Percentiles rank a stretch among this genome's conserved stretches.
Evolutionary conservation across 2,329 filamentous ascomycete genomes (phyloP).

Genomic region (Arthrobotrys musiformis): DNA sequence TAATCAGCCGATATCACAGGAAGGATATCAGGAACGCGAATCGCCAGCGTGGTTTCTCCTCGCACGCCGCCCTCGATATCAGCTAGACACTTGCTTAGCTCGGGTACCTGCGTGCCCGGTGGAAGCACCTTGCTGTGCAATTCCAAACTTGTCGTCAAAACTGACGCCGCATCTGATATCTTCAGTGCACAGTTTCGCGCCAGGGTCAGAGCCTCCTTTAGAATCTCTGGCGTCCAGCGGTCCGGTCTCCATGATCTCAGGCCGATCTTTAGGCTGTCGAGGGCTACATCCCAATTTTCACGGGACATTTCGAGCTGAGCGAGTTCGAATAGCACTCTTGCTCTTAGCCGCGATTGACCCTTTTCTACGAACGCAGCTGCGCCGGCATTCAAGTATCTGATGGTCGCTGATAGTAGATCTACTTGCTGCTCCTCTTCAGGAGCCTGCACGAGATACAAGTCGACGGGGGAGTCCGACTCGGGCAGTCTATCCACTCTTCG

Average conservation of each 20-base stretch:
- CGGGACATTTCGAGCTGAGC: conserved; percentile 43
- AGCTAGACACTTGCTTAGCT: conserved; percentile 70
- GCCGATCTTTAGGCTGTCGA: conserved; percentile 41
- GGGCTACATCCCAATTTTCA: conserved; percentile 43
- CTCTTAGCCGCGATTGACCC: conserved; percentile 38
- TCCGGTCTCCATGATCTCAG: conserved; percentile 64
- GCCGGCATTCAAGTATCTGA: conserved; percentile 42
- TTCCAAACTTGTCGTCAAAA: conserved; percentile 74
- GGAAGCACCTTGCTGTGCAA: conserved; percentile 70
- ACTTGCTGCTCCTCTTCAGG: conserved; percentile 62
- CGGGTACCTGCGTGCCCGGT: conserved; percentile 56
- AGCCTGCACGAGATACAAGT: conserved; percentile 74
- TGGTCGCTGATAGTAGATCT: conserved; percentile 48
- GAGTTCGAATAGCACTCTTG: conserved; percentile 42
- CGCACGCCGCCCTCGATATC: conserved; percentile 63
- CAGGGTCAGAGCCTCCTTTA: conserved; percentile 72
- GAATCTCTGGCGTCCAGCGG: conserved; percentile 69
- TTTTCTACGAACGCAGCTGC: conserved; percentile 41
- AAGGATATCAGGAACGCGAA: conserved; percentile 68
- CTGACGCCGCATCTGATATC: conserved; percentile 68
- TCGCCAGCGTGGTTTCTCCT: conserved; percentile 66
- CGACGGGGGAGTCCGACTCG: conserved; percentile 71
- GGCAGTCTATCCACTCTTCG: conserved; percentile 70
- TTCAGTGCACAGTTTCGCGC: conserved; percentile 70
- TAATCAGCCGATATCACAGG: conserved; percentile 70